A percentile compares a stretch with the other conserved stretches of the same genome.
These are phyloP conservation scores for Mucuna pruriens DNA, from an alignment of 306 rosid genomes.

Conservation along the genomic window DNA sequence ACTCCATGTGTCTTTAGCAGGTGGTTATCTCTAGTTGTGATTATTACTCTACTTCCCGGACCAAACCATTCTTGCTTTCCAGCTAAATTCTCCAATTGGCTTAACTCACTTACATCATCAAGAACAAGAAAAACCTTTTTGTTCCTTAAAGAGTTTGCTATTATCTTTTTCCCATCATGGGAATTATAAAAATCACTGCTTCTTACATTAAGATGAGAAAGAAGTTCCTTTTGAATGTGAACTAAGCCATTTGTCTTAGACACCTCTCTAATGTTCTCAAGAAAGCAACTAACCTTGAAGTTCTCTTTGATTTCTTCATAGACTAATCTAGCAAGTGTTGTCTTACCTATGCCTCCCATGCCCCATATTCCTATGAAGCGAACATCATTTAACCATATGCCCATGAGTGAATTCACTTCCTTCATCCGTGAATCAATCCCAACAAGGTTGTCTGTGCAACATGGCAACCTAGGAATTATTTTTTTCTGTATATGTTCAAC, in stretches of 20 bases:
- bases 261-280: constrained; percentile 38
- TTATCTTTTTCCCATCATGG: constrained; percentile 35
- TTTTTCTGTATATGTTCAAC: constrained; percentile 13
- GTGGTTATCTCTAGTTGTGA: constrained; percentile 45
- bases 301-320: constrained; percentile 32
- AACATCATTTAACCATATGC: constrained; percentile 2
- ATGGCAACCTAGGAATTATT: constrained; percentile 31
- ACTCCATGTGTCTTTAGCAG: constrained; percentile 36
- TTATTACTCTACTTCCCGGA: constrained; percentile 47
- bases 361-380: constrained; percentile 54
- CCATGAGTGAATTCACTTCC: constrained; percentile 29
- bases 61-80: constrained; percentile 48
- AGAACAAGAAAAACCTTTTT: constrained; percentile 42
- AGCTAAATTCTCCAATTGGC: constrained; percentile 40
- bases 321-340: constrained; percentile 42
- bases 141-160: constrained; percentile 20
- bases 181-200: not conserved
- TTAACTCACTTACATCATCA: constrained; percentile 47
- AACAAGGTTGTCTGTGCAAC: constrained; percentile 19
- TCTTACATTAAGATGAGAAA: constrained; percentile 22
- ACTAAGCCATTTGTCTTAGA: constrained; percentile 25
- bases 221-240: constrained; percentile 39
- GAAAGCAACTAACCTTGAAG: constrained; percentile 36
- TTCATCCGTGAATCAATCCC: constrained; percentile 42
- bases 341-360: constrained; percentile 44